Conservation (phyloP, 2,329 filamentous ascomycete species). For the Aspergillus fumigatiaffinis region DNA sequence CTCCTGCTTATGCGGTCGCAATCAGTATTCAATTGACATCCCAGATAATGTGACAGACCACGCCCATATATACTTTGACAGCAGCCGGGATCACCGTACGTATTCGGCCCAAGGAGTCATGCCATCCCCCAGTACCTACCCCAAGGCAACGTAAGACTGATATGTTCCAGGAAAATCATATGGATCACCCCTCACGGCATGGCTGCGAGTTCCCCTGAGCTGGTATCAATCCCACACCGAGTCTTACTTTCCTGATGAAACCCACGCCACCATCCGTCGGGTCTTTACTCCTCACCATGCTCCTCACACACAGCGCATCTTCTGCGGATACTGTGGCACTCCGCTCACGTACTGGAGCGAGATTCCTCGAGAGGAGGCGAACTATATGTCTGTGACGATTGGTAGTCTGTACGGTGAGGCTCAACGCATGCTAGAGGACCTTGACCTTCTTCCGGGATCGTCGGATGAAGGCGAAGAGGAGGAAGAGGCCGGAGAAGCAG, state of each 20-base stretch:
- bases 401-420: constrained; percentile 71
- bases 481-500: constrained; percentile 24
- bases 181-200: constrained; percentile 71
- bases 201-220: constrained; percentile 73
- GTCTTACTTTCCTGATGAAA: constrained; percentile 75
- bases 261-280: constrained; percentile 61
- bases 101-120: constrained; percentile 16
- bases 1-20: constrained; percentile 80
- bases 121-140: constrained; percentile 5
- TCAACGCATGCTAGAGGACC: constrained; percentile 66
- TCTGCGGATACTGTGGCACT: constrained; percentile 90
- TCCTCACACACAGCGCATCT: constrained; percentile 64
- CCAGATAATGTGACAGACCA: constrained; percentile 55
- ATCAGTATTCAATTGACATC: constrained; percentile 71
- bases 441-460: constrained; percentile 63
- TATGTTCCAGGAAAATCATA: constrained; percentile 54
- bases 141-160: background rate
- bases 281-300: constrained; percentile 60
- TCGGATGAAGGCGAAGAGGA: constrained; percentile 9
- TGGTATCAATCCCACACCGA: constrained; percentile 77
- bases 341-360: constrained; percentile 82
- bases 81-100: constrained; percentile 67
- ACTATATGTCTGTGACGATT: constrained; percentile 77
- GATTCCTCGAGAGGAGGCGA: constrained; percentile 63
- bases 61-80: constrained; percentile 72